These are phyloP conservation scores for Wakefieldia striispora DNA, from an alignment of 768 basidiomycete genomes.

Conservation along the genomic window DNA sequence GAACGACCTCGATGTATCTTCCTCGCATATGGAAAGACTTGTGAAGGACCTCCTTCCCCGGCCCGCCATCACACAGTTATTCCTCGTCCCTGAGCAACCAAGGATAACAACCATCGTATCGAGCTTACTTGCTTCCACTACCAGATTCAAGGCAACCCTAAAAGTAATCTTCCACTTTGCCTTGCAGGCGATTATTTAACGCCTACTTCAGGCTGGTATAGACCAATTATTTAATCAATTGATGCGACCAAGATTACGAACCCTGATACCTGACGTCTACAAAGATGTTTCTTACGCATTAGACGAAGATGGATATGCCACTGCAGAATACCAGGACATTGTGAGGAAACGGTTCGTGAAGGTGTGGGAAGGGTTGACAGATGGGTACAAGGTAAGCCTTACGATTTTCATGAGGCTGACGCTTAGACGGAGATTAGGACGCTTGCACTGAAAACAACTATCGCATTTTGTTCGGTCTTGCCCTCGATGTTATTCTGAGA, in stretches of 20 bases:
- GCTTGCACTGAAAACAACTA: constrained; percentile 87
- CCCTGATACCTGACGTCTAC: constrained; percentile 82
- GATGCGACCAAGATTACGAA: constrained; percentile 82
- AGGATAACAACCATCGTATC: constrained; percentile 47
- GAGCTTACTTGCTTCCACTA: constrained; percentile 50
- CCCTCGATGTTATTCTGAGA: constrained; percentile 83
- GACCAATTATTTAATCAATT: constrained; percentile 97
- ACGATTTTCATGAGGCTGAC: background rate
- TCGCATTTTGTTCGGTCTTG: constrained; percentile 79
- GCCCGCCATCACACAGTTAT: constrained; percentile 62
- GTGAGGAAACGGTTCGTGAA: constrained; percentile 89
- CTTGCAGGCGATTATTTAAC: constrained; percentile 3
- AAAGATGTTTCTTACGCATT: constrained; percentile 86
- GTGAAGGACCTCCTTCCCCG: constrained; percentile 60
- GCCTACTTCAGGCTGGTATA: constrained; percentile 59
- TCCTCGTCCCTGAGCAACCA: constrained; percentile 54
- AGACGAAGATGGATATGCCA: constrained; percentile 83
- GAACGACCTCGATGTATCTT: constrained; percentile 94
- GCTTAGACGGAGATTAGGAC: constrained; percentile 48
- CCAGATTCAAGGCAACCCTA: constrained; percentile 68
- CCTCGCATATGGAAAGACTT: constrained; percentile 84
- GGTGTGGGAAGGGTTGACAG: constrained; percentile 81
- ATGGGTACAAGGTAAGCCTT: constrained; percentile 77
- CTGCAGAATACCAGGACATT: constrained; percentile 81
- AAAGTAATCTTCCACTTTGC: constrained; percentile 48